These are phyloP conservation scores for Cryptococcus sp. DNA, from an alignment of 1,284 basidiomycete genomes.

Conservation along the genomic window DNA sequence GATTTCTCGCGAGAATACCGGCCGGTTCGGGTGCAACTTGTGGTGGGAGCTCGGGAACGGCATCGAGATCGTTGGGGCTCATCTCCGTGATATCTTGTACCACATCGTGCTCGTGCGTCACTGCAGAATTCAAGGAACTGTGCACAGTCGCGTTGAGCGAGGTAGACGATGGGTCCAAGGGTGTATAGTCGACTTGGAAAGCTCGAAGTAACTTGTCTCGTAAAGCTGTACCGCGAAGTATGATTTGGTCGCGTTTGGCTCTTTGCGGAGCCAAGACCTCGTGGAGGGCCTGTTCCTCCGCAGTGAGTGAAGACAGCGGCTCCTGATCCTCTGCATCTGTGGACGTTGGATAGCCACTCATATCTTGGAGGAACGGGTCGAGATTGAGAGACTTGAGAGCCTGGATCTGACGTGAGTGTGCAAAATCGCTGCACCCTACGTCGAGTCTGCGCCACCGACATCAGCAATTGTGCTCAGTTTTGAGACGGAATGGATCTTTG, in stretches of 20 bases:
- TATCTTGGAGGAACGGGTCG: slow-evolving; percentile 59
- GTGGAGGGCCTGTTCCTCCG: not conserved
- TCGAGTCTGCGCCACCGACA: slow-evolving; percentile 59
- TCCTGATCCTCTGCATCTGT: not conserved
- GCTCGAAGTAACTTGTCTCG: slow-evolving; percentile 64
- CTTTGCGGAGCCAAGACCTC: not conserved
- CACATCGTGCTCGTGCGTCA: slow-evolving; percentile 13
- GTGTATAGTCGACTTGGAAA: slow-evolving; percentile 53
- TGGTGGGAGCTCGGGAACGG: slow-evolving; percentile 23
- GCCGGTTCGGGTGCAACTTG: slow-evolving; percentile 7
- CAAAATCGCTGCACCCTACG: slow-evolving; percentile 66
- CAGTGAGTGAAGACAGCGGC: not conserved
- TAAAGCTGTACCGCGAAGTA: slow-evolving; percentile 67
- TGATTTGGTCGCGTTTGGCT: slow-evolving; percentile 52
- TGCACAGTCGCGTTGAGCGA: not conserved
- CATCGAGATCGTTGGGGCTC: slow-evolving; percentile 41
- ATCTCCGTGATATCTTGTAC: slow-evolving; percentile 20
- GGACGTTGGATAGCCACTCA: slow-evolving; percentile 16
- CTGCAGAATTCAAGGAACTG: not conserved
- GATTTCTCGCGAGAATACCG: slow-evolving; percentile 68
- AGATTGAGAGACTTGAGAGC: slow-evolving; percentile 65
- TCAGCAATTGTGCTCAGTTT: not conserved
- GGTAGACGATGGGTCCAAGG: slow-evolving; percentile 23
- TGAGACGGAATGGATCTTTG: not conserved
- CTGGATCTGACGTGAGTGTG: slow-evolving; percentile 67